A percentile compares a stretch with the other conserved stretches of the same genome.
phyloP scores from a whole-genome alignment of 345 rosid genomes.

The Zanthoxylum bungeanum region DNA sequence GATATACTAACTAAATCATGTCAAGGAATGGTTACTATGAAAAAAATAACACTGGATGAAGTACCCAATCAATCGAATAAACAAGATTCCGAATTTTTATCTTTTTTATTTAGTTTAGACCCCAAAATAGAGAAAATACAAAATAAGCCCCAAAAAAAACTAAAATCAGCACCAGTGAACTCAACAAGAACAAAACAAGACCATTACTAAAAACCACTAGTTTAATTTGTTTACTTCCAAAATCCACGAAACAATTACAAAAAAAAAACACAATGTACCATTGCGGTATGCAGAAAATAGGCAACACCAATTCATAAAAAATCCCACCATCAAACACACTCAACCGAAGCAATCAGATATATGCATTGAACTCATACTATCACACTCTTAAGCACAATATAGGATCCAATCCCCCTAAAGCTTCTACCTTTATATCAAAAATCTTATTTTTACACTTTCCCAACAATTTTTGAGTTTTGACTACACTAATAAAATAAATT shows the following conservation, averaged over 20 bases:
- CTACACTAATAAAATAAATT: background rate
- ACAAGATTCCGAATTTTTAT: background rate
- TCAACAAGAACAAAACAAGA: background rate
- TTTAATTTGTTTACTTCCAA: background rate
- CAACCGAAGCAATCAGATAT: background rate
- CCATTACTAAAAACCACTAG: background rate
- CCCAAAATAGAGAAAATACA: background rate
- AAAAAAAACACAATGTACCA: background rate
- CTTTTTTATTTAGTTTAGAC: background rate
- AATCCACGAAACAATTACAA: background rate
- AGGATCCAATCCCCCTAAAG: background rate
- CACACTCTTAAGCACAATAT: background rate
- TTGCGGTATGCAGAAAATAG: background rate
- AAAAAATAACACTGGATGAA: background rate
- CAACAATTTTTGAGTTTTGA: no score
- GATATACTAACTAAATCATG: background rate
- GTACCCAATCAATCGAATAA: background rate
- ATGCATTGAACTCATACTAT: background rate
- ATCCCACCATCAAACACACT: background rate
- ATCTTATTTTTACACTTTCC: no score
- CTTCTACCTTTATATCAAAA: background rate
- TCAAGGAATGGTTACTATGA: background rate
- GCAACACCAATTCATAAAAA: no score
- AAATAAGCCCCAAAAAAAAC: background rate
- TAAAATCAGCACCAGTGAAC: background rate